phyloP scores from a whole-genome alignment of 805 yeast species.

The Suhomyces sp. region DNA sequence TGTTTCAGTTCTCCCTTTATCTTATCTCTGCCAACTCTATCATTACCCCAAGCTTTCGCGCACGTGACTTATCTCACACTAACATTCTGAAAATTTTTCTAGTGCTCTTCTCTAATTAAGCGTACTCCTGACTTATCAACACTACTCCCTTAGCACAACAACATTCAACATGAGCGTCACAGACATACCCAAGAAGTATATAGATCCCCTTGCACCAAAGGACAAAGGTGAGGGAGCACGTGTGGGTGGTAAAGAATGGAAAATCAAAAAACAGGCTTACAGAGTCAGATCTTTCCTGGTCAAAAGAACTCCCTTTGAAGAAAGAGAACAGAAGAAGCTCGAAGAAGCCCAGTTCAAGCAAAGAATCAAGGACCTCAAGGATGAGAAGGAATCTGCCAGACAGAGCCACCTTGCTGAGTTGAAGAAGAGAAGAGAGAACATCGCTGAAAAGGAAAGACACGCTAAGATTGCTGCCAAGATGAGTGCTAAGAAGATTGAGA shows the following conservation, averaged over 20 bases:
- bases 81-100: no score
- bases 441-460: slow-evolving; percentile 87
- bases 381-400: slow-evolving; percentile 68
- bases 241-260: slow-evolving; percentile 74
- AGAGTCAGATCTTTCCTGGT: slow-evolving; percentile 64
- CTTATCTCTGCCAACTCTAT: no score
- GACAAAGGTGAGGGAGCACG: slow-evolving; percentile 47
- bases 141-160: no score
- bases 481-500: slow-evolving; percentile 89
- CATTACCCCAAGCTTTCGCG: no score
- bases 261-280: slow-evolving; percentile 63
- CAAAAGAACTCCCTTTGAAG: slow-evolving; percentile 55
- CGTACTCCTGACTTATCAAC: no score
- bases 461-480: slow-evolving; percentile 79
- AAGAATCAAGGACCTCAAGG: slow-evolving; percentile 69
- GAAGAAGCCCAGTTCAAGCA: slow-evolving; percentile 67
- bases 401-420: slow-evolving; percentile 52
- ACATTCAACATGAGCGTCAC: no score
- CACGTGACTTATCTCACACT: no score
- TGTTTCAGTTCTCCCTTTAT: no score
- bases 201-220: slow-evolving; percentile 33
- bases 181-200: slow-evolving; percentile 36
- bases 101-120: no score
- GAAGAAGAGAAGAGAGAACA: slow-evolving; percentile 74
- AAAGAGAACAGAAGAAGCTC: slow-evolving; percentile 62